Base-by-base conservation (phyloP, 495 filamentous ascomycete genomes). In the Lasiosphaeriaceae sp. region DNA sequence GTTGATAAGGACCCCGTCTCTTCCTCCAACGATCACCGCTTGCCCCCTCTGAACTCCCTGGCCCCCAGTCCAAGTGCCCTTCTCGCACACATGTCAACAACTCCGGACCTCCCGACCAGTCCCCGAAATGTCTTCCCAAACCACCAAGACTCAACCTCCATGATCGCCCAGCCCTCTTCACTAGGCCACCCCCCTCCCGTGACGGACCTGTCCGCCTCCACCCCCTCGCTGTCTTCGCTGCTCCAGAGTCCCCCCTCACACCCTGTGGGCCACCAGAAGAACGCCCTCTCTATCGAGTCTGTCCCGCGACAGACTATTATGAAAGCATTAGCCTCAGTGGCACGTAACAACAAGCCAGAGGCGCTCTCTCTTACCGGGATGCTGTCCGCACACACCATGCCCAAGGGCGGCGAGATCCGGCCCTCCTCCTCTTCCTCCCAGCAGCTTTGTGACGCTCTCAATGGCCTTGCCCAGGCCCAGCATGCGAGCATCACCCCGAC, bases 281-380 rank as follows among this genome's bases (percentile, higher is more conserved):
- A 79, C 77, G 76, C 81, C 11, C 74, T 83, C 41, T 88, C 88
- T 12, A 79, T 85, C 56, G 87, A 90, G 59, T 82, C 84, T 29
- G 81, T 93, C 55, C 89, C 90, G 22, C 84, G 86, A 23, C 91
- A 93, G 72, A 93, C 89, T 21, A 86, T 96, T 65, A 84, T 94
- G 74, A 93, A 94, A 66, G 89, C 90, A n/a, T 71, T 95, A 52
- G 89, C 88, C 35, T 90, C 90, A 17, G 81, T 86, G 29, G 79
- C 84, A 20, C 84, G 84, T 44, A 82, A 73, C 64, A 80, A 81
- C 57, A 85, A 82, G 54, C 79, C 76, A 35, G 71, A 81, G 26
- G 78, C 79, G 26, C 66, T 84, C 57, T 83, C 83, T 35, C 66
- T 87, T 37, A 72, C 72, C 61, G 75, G 77, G 41, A 78, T 80